A percentile compares a stretch with the other conserved stretches of the same genome.
phyloP scores from a whole-genome alignment of 1,284 basidiomycete species.

The Ceratorhiza oryzae-sativae region DNA sequence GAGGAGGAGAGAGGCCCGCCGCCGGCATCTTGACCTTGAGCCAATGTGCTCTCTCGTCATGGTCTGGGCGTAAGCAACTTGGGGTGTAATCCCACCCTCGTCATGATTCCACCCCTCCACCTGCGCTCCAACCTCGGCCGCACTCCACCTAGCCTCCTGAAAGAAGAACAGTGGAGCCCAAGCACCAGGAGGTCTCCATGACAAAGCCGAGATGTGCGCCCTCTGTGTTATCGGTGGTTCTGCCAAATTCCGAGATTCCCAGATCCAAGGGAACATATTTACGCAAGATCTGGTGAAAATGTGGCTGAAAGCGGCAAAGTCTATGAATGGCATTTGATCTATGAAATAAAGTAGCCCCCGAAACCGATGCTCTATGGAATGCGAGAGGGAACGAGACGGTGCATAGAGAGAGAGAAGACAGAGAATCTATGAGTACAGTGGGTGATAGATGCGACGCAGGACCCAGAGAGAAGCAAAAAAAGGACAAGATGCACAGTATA shows the following conservation, averaged over 20 bases:
- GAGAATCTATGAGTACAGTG: conserved; percentile 20
- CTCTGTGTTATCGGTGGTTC: too few relatives aligned
- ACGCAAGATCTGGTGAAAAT: too few relatives aligned
- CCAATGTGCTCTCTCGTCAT: not conserved
- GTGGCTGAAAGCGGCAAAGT: not conserved
- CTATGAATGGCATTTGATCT: not conserved
- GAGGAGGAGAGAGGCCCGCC: too few relatives aligned
- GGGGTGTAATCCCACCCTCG: not conserved
- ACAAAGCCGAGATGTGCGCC: not conserved
- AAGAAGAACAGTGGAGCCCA: not conserved
- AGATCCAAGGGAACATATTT: not conserved
- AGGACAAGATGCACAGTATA: not conserved
- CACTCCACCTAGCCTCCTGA: not conserved
- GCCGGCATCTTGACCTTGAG: not conserved
- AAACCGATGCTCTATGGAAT: conserved; percentile 20
- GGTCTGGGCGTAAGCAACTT: not conserved
- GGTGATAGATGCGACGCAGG: not conserved
- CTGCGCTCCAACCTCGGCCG: too few relatives aligned
- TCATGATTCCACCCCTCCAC: too few relatives aligned
- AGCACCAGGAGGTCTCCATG: not conserved
- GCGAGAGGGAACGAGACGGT: not conserved
- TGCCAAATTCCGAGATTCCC: not conserved
- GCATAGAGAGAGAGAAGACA: not conserved
- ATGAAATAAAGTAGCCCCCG: conserved; percentile 1
- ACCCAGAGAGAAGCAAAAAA: not conserved